Percentiles rank a stretch among this genome's conserved stretches.
Conservation (phyloP, 495 filamentous ascomycete species). For the Thozetella sp. region DNA sequence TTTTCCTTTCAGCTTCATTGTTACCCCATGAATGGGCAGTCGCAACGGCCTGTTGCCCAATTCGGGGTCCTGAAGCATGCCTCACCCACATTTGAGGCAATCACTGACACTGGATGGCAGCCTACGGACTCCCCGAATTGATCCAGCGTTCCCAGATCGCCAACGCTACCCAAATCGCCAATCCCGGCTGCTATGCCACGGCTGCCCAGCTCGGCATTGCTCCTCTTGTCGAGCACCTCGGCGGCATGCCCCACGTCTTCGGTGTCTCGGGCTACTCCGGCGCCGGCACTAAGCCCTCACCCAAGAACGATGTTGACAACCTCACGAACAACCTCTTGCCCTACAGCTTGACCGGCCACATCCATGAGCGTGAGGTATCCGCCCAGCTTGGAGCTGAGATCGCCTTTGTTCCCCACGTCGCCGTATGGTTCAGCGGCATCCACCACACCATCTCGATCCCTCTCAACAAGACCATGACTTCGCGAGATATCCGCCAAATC, state of each 20-base stretch:
- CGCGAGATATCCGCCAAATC: constrained; percentile 88
- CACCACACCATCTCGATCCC: constrained; percentile 91
- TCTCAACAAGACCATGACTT: constrained; percentile 78
- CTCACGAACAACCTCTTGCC: constrained; percentile 90
- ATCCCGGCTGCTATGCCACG: constrained; percentile 96
- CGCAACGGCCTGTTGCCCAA: too few relatives aligned
- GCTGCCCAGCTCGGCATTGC: constrained; percentile 93
- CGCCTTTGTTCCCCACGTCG: constrained; percentile 93
- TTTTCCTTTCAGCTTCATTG: too few relatives aligned
- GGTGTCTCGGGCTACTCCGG: constrained; percentile 96
- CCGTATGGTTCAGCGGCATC: constrained; percentile 97
- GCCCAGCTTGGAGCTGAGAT: constrained; percentile 74
- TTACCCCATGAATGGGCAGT: too few relatives aligned
- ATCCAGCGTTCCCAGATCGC: constrained; percentile 76
- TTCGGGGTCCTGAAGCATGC: too few relatives aligned
- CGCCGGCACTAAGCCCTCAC: constrained; percentile 91
- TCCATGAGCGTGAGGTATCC: constrained; percentile 93
- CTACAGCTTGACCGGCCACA: constrained; percentile 92
- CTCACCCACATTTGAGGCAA: too few relatives aligned
- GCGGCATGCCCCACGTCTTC: constrained; percentile 82
- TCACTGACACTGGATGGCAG: too few relatives aligned
- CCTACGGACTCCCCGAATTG: constrained; percentile 93
- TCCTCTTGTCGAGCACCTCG: constrained; percentile 77
- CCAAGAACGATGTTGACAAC: constrained; percentile 92
- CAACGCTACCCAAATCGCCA: constrained; percentile 83